Percentiles rank a stretch among this genome's conserved stretches.
Evolutionary conservation across 768 basidiomycete genomes (phyloP).

Genomic region (Tricholoma flavovirens): DNA sequence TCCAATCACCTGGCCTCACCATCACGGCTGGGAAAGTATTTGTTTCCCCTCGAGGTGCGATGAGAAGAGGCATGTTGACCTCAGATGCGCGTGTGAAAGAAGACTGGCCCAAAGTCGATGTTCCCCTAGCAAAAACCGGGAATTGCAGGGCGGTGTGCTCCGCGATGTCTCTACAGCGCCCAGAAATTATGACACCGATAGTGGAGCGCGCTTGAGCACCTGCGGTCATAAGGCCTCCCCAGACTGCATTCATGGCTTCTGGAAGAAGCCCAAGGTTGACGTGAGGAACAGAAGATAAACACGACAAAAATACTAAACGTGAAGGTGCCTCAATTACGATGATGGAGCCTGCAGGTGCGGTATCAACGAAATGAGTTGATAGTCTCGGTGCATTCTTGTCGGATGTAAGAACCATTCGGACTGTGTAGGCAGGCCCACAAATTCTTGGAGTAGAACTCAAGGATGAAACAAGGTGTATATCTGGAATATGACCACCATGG

Average conservation of each 20-base stretch:
- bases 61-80: slow-evolving; percentile 59
- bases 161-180: slow-evolving; percentile 76
- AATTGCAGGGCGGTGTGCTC: slow-evolving; percentile 70
- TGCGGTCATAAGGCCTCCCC: slow-evolving; percentile 91
- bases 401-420: slow-evolving; percentile 65
- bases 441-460: slow-evolving; percentile 27
- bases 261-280: slow-evolving; percentile 13
- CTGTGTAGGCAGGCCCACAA: slow-evolving; percentile 84
- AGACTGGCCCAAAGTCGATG: slow-evolving; percentile 82
- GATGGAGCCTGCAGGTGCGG: slow-evolving; percentile 55
- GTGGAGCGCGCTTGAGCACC: slow-evolving; percentile 70
- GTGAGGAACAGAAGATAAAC: slow-evolving; percentile 7
- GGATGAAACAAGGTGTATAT: slow-evolving; percentile 57
- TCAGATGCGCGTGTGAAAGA: slow-evolving; percentile 79
- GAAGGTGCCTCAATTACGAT: slow-evolving; percentile 72
- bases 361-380: slow-evolving; percentile 77
- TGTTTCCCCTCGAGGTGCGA: slow-evolving; percentile 33
- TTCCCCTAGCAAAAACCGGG: slow-evolving; percentile 77
- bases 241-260: slow-evolving; percentile 78
- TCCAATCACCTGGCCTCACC: slow-evolving; percentile 72
- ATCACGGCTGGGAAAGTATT: slow-evolving; percentile 45
- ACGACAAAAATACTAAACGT: slow-evolving; percentile 34
- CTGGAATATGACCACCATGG: slow-evolving; percentile 78
- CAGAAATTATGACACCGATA: slow-evolving; percentile 75
- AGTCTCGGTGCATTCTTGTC: slow-evolving; percentile 60